Conservation (phyloP, 2,329 filamentous ascomycete genomes). For the Ampelomyces quisqualis region DNA sequence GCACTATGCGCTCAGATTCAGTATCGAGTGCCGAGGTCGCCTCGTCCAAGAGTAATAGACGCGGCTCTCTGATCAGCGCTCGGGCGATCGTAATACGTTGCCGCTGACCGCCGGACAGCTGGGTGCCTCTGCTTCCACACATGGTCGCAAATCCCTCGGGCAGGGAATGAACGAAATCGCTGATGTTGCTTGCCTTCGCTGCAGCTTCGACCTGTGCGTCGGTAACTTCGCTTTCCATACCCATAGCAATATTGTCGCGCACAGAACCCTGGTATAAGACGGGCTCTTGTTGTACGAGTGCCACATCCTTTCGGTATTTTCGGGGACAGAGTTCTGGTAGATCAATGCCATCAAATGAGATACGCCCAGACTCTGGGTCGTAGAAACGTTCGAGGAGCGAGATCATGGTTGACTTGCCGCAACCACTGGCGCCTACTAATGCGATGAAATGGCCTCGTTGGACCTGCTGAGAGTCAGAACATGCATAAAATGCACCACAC, state of each 20-base stretch:
- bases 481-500: no score
- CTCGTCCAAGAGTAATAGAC: constrained; percentile 61
- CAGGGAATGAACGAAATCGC: constrained; percentile 37
- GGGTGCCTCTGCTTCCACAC: constrained; percentile 39
- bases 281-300: constrained; percentile 91
- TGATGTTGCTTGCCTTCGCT: constrained; percentile 63
- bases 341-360: constrained; percentile 78
- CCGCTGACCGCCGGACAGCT: constrained; percentile 76
- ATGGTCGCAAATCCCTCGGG: constrained; percentile 57
- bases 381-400: constrained; percentile 92
- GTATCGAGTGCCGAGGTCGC: constrained; percentile 42
- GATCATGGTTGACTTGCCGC: constrained; percentile 92
- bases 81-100: constrained; percentile 93
- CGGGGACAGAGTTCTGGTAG: constrained; percentile 74
- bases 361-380: constrained; percentile 75
- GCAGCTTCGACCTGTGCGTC: constrained; percentile 74
- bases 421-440: constrained; percentile 86
- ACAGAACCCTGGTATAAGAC: constrained; percentile 93
- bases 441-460: constrained; percentile 80
- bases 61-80: constrained; percentile 85
- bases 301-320: constrained; percentile 79
- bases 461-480: constrained; percentile 42
- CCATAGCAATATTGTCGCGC: constrained; percentile 81
- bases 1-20: constrained; percentile 68
- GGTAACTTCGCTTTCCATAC: constrained; percentile 62